Evolutionary conservation across 2,329 filamentous ascomycete genomes (phyloP).

Genomic region (Clarireedia homoeocarpa): DNA sequence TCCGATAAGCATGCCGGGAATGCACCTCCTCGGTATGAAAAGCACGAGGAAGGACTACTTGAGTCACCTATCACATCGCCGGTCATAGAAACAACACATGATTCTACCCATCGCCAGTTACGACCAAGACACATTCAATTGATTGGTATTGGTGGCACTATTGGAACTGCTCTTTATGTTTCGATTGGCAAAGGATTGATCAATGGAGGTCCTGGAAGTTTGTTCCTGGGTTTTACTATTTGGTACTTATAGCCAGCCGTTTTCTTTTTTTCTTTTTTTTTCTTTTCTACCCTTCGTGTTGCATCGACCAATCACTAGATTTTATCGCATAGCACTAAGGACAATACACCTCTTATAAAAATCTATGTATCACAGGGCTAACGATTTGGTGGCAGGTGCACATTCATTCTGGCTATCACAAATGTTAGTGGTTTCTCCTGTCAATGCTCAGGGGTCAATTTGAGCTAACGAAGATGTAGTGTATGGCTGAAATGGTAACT

Average conservation of each 20-base stretch:
- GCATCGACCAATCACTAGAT: too few relatives aligned
- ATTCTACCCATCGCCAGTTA: slow-evolving; percentile 32
- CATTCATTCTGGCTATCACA: slow-evolving; percentile 52
- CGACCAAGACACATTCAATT: slow-evolving; percentile 33
- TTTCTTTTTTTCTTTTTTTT: not conserved
- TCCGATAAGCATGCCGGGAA: slow-evolving; percentile 8
- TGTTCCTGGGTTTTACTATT: slow-evolving; percentile 51
- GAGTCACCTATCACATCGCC: not conserved
- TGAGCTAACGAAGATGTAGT: slow-evolving; percentile 22
- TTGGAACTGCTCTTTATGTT: slow-evolving; percentile 47
- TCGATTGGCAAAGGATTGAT: slow-evolving; percentile 51
- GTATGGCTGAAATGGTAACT: slow-evolving; percentile 67
- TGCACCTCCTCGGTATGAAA: slow-evolving; percentile 11
- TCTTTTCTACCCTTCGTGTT: too few relatives aligned
- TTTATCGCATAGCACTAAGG: too few relatives aligned
- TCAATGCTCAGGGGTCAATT: slow-evolving; percentile 57
- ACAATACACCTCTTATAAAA: too few relatives aligned
- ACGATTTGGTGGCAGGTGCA: slow-evolving; percentile 42
- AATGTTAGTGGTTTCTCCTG: slow-evolving; percentile 25
- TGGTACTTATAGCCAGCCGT: slow-evolving; percentile 33
- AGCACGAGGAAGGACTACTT: slow-evolving; percentile 18
- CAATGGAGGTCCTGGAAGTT: slow-evolving; percentile 49
- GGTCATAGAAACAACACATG: slow-evolving; percentile 11
- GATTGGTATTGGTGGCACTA: slow-evolving; percentile 54
- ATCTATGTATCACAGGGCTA: slow-evolving; percentile 19